Base-by-base conservation (phyloP, 2,329 filamentous ascomycete genomes). In the Aspergillus fijiensis region DNA sequence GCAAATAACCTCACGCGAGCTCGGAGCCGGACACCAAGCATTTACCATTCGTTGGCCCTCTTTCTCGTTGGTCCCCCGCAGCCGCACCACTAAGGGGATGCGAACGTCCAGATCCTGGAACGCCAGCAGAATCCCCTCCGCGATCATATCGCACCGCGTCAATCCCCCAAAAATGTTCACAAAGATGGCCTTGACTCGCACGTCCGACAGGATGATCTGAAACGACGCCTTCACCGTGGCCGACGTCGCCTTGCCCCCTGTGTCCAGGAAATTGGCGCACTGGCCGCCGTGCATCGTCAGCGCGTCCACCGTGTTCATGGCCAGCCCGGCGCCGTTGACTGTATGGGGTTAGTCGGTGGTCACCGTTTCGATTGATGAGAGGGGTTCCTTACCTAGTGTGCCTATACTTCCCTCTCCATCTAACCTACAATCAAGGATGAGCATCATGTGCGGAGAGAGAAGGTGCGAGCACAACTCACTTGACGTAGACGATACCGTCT, bases 251-350 rank as follows among this genome's bases (percentile, higher is more conserved):
- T 96, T 95, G 39, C 92, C 92, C 29, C 93, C 92, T 0, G 91
- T 96, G 73, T 96, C 92, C 57, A 96, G 82, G 73, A 96, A 96
- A 69, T 96, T 96, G 11, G 91, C 86, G 25, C 88, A 88, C 35
- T 81, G 76, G 2, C 90, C 90, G 9, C 88, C 88, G 57, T 86
- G 84, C 12, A 86, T 78, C 2, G 84, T 81, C 1, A 96, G 84
- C 0, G 90, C 89, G 72, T 96, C 92, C 61, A 93, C 87, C 0
- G 92, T 96, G 72, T 95, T 95, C 90, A 96, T 95, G 0, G 92
- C 92, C 1, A 96, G 83, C 0, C 92, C 92, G 0, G 93, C 92
- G 49, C 92, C 92, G 70, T 96, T 96, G 64, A 96, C 91, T 64
- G 64, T 64, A 64, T 56, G 4, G 25, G 33, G 23, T 63, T 31